phyloP scores from a whole-genome alignment of 768 basidiomycete genomes.

The Rhodotorula sphaerocarpa region DNA sequence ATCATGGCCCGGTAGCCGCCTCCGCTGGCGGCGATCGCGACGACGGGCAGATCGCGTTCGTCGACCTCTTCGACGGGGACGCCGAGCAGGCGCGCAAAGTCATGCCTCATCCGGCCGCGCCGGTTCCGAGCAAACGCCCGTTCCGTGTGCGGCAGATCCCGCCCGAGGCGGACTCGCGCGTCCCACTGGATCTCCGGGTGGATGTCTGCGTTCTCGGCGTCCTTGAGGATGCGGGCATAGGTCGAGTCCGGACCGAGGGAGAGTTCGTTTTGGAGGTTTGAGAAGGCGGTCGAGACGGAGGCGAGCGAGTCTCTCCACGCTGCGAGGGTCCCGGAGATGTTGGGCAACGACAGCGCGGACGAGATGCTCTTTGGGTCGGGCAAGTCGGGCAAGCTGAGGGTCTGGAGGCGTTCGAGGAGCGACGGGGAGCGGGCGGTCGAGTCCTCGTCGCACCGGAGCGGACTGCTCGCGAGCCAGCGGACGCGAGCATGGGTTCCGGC shows the following conservation, averaged over 20 bases:
- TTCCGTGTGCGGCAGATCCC: slow-evolving; percentile 40
- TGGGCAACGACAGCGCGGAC: slow-evolving; percentile 7
- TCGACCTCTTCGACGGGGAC: slow-evolving; percentile 39
- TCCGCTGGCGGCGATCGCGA: slow-evolving; percentile 42
- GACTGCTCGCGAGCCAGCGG: not conserved
- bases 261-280: slow-evolving; percentile 14
- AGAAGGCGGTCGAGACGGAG: slow-evolving; percentile 42
- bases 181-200: slow-evolving; percentile 42
- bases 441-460: slow-evolving; percentile 9
- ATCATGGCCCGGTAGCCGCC: slow-evolving; percentile 42
- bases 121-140: slow-evolving; percentile 40
- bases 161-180: slow-evolving; percentile 40
- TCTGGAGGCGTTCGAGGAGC: slow-evolving; percentile 9
- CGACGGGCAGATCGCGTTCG: slow-evolving; percentile 41
- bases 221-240: slow-evolving; percentile 58
- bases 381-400: not conserved
- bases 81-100: slow-evolving; percentile 40
- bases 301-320: slow-evolving; percentile 86
- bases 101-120: slow-evolving; percentile 33
- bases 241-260: slow-evolving; percentile 76
- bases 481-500: not conserved
- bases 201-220: slow-evolving; percentile 31
- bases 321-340: slow-evolving; percentile 73
- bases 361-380: not conserved
- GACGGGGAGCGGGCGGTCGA: no score